Conservation (phyloP, 441 rosid species). For the Brassica hybrid region DNA sequence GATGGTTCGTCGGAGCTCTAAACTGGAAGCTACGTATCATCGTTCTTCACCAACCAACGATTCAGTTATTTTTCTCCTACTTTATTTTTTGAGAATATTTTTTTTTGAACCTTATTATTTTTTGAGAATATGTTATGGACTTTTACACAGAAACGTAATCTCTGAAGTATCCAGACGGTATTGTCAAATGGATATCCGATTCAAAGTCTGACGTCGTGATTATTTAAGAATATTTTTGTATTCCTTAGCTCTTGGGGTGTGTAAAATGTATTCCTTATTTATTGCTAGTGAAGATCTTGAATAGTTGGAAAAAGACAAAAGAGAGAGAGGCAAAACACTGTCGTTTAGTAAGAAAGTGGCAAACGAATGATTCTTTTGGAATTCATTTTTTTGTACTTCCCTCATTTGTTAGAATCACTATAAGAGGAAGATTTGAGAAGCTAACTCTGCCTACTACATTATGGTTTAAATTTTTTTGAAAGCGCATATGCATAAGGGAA, state of each 20-base stretch:
- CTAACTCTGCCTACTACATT: background rate
- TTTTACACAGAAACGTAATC: constrained; percentile 17
- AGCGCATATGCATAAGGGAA: background rate
- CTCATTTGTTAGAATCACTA: background rate
- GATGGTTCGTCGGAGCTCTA: constrained; percentile 33
- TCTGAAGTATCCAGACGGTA: constrained; percentile 20
- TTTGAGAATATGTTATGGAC: constrained; percentile 7
- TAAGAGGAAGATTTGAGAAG: background rate
- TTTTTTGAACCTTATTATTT: no score
- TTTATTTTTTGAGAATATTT: background rate
- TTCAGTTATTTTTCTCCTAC: background rate
- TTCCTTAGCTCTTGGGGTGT: background rate
- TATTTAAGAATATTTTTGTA: background rate
- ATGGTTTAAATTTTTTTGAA: background rate
- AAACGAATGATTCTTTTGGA: background rate
- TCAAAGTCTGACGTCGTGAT: constrained; percentile 5
- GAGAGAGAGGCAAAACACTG: background rate
- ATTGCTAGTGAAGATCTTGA: constrained; percentile 8
- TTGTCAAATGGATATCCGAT: constrained; percentile 33
- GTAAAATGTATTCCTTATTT: constrained; percentile 4
- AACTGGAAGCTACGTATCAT: constrained; percentile 37
- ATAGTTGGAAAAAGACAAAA: background rate
- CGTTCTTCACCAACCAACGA: constrained; percentile 29
- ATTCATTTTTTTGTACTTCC: background rate
- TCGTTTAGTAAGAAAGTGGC: background rate